Conservation (phyloP, 139 green algal genomes). For the Edaphochlamys debaryana region DNA sequence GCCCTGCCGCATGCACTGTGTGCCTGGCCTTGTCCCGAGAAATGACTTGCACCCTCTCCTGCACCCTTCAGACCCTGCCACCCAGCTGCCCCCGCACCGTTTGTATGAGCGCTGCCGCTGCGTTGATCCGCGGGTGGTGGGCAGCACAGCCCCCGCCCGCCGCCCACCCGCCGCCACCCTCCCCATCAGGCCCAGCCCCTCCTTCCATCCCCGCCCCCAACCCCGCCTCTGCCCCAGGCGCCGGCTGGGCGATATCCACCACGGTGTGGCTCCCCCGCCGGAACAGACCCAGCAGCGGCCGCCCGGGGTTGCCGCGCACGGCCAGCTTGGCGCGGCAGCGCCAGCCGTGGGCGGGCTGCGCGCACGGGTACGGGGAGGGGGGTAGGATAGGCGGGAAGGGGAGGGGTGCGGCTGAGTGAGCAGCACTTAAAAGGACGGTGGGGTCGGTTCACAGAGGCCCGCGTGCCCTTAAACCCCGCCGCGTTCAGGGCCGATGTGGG, state of each 20-base stretch:
- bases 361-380: neutral
- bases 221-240: too few species aligned
- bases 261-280: conserved; percentile 52
- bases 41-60: too few species aligned
- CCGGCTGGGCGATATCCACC: conserved; percentile 49
- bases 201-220: too few species aligned
- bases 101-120: conserved; percentile 56
- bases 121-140: conserved; percentile 73
- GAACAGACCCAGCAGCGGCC: conserved; percentile 61
- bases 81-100: conserved; percentile 1
- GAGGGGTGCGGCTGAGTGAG: neutral
- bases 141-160: conserved; percentile 9
- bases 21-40: too few species aligned
- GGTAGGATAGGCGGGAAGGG: neutral
- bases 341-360: conserved; percentile 50
- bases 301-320: conserved; percentile 45
- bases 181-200: neutral
- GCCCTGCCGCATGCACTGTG: too few species aligned
- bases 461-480: too few species aligned
- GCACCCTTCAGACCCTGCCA: too few species aligned
- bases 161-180: neutral
- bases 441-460: too few species aligned
- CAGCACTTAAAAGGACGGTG: too few species aligned
- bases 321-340: conserved; percentile 68
- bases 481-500: too few species aligned